Percentiles rank a stretch among this genome's conserved stretches.
Evolutionary conservation across 2,329 filamentous ascomycete species (phyloP).

Genomic region (Periconia macrospinosa): DNA sequence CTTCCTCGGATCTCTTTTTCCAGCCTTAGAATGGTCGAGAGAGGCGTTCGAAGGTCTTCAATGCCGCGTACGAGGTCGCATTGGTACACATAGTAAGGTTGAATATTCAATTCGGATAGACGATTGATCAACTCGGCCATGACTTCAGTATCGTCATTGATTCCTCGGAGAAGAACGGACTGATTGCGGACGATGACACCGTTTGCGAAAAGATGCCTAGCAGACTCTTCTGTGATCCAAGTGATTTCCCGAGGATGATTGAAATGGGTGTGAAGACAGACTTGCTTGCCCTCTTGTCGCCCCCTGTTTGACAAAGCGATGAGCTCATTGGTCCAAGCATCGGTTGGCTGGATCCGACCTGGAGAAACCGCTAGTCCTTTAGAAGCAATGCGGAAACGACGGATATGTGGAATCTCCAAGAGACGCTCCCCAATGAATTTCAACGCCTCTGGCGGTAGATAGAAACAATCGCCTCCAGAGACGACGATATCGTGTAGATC

Average conservation of each 20-base stretch:
- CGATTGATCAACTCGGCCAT: conserved; percentile 58
- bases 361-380: conserved; percentile 65
- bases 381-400: conserved; percentile 62
- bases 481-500: conserved; percentile 62
- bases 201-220: conserved; percentile 53
- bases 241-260: conserved; percentile 65
- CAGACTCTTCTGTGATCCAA: conserved; percentile 59
- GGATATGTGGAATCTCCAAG: conserved; percentile 60
- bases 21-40: conserved; percentile 60
- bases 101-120: conserved; percentile 60
- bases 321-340: conserved; percentile 58
- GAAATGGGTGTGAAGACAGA: conserved; percentile 67
- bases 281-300: conserved; percentile 57
- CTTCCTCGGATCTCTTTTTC: conserved; percentile 62
- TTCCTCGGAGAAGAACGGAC: conserved; percentile 59
- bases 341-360: conserved; percentile 54
- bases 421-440: conserved; percentile 57
- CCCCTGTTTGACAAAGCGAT: conserved; percentile 56
- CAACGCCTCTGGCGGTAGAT: conserved; percentile 57
- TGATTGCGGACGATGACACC: conserved; percentile 63
- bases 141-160: conserved; percentile 59
- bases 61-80: conserved; percentile 64
- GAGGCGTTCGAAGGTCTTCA: conserved; percentile 65
- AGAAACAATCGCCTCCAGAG: conserved; percentile 65
- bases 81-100: conserved; percentile 68